A percentile compares a stretch with the other conserved stretches of the same genome.
These are phyloP conservation scores for Colletotrichum zoysiae DNA, from an alignment of 2,329 filamentous ascomycete species.

Conservation along the genomic window DNA sequence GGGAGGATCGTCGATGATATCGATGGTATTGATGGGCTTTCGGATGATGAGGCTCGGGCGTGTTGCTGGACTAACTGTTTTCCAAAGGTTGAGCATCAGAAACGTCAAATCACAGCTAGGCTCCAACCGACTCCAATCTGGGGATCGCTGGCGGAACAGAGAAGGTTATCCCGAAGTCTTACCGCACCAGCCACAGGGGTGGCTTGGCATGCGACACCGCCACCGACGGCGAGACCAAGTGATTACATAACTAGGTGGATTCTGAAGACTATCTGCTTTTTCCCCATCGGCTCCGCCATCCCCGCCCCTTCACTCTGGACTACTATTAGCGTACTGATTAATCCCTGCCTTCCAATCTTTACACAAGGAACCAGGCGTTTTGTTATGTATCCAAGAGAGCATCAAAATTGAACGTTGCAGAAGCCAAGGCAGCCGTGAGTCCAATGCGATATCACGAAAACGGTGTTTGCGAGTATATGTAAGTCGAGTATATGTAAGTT, in stretches of 20 bases:
- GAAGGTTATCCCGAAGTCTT: conserved; percentile 29
- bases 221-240: neutral
- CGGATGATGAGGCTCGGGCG: conserved; percentile 18
- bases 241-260: too few species aligned
- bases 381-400: neutral
- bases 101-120: conserved; percentile 21
- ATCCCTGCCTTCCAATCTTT: neutral
- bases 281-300: conserved; percentile 30
- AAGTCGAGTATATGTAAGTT: too few species aligned
- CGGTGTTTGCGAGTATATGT: too few species aligned
- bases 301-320: neutral
- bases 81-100: conserved; percentile 22
- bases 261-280: too few species aligned
- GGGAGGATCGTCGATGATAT: conserved; percentile 8
- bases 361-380: neutral
- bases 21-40: conserved; percentile 26
- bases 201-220: neutral
- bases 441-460: too few species aligned
- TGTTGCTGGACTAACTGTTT: conserved; percentile 26
- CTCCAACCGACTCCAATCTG: conserved; percentile 26
- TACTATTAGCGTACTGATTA: neutral
- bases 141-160: conserved; percentile 17
- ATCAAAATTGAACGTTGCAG: neutral
- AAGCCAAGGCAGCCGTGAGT: too few species aligned
- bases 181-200: neutral